Evolutionary conservation across 345 rosid genomes (phyloP).

Genomic region (Dimocarpus longan): DNA sequence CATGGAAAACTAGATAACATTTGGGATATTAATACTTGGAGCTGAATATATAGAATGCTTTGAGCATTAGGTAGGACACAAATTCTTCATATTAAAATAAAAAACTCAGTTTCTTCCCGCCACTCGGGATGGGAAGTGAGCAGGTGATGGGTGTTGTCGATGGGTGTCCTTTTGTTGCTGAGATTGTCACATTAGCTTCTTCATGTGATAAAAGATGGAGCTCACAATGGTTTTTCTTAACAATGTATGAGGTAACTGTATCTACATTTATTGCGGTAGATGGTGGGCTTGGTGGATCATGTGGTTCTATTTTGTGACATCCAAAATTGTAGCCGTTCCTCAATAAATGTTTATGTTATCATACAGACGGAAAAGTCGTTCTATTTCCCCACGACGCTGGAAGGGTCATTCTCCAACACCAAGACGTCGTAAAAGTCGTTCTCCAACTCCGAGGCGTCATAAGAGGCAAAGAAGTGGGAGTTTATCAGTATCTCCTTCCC

Average conservation of each 20-base stretch:
- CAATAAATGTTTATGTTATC: constrained; percentile 38
- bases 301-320: constrained; percentile 33
- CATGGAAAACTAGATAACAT: constrained; percentile 17
- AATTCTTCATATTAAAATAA: constrained; percentile 36
- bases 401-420: constrained; percentile 67
- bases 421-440: constrained; percentile 70
- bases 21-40: constrained; percentile 20
- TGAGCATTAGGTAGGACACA: constrained; percentile 38
- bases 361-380: constrained; percentile 87
- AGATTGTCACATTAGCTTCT: constrained; percentile 81
- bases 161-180: constrained; percentile 80
- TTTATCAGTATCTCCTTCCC: constrained; percentile 66
- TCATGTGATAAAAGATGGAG: constrained; percentile 96
- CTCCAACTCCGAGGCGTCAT: constrained; percentile 69
- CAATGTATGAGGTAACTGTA: constrained; percentile 95
- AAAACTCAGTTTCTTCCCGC: constrained; percentile 52
- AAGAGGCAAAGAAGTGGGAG: constrained; percentile 84
- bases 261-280: constrained; percentile 38
- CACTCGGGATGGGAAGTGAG: constrained; percentile 63
- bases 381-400: constrained; percentile 68
- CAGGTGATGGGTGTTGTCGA: constrained; percentile 81
- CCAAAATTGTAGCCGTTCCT: constrained; percentile 35
- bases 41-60: constrained; percentile 21
- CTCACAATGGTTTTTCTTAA: constrained; percentile 65
- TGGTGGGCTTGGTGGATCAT: constrained; percentile 41